phyloP scores from a whole-genome alignment of 805 yeast genomes.

The Hyphopichia homilentoma region DNA sequence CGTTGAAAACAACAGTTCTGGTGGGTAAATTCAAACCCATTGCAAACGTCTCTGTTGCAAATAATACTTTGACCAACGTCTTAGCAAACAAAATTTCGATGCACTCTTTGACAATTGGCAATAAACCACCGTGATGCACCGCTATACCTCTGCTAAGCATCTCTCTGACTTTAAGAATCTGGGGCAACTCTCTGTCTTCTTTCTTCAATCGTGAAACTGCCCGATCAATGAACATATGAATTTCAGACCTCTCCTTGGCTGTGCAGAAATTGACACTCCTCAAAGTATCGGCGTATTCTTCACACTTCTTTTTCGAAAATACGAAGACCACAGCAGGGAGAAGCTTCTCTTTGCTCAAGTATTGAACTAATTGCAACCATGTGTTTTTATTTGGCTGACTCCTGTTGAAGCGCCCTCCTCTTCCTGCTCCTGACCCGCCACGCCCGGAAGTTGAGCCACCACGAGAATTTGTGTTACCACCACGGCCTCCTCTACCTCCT shows the following conservation, averaged over 20 bases:
- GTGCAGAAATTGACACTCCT: conserved; percentile 73
- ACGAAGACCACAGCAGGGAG: conserved; percentile 92
- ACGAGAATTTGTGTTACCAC: conserved; percentile 13
- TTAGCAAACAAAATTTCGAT: conserved; percentile 89
- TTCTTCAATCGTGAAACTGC: conserved; percentile 83
- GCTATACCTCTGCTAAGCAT: conserved; percentile 89
- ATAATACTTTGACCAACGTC: conserved; percentile 81
- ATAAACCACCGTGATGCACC: conserved; percentile 90
- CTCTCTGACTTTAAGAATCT: conserved; percentile 77
- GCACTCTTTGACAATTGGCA: conserved; percentile 90
- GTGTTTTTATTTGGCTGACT: conserved; percentile 77
- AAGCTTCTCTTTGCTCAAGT: conserved; percentile 61
- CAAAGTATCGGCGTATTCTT: conserved; percentile 82
- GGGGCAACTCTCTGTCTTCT: conserved; percentile 93
- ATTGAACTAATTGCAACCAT: conserved; percentile 72
- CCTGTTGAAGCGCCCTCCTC: conserved; percentile 25
- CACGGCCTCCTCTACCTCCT: conserved; percentile 25
- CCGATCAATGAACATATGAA: conserved; percentile 88
- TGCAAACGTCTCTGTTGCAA: conserved; percentile 98
- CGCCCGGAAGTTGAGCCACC: conserved; percentile 28
- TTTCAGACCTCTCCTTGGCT: conserved; percentile 83
- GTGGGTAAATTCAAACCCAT: conserved; percentile 98
- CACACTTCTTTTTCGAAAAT: conserved; percentile 90
- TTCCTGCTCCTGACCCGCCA: conserved; percentile 17
- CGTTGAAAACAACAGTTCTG: conserved; percentile 89